Conservation (phyloP, 192 early-diverging fungal genomes). For the Linnemannia zychae region DNA sequence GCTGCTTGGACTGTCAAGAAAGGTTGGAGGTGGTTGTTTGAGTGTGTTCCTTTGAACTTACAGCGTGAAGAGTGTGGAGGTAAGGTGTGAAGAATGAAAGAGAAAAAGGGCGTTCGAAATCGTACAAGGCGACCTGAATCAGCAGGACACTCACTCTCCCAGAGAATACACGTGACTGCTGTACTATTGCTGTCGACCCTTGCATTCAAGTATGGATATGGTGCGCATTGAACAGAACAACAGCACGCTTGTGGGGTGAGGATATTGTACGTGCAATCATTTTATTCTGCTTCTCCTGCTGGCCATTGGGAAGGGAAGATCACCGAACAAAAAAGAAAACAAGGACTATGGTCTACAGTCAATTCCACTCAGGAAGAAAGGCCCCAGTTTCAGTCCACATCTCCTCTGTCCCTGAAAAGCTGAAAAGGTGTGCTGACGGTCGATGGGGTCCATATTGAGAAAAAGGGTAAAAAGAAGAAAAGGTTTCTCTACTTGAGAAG, state of each 20-base stretch:
- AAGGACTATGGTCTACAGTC: neutral
- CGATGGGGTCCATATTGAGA: neutral
- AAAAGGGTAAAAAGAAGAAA: neutral
- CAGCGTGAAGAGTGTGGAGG: neutral
- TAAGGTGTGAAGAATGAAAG: neutral
- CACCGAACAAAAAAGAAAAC: neutral
- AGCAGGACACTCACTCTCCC: neutral
- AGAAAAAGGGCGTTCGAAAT: neutral
- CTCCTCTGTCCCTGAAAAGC: neutral
- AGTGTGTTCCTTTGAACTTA: neutral
- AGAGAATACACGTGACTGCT: neutral
- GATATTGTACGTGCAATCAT: neutral
- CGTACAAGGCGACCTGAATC: neutral
- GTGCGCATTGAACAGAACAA: too few species aligned
- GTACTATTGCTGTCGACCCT: neutral
- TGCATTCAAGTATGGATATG: neutral
- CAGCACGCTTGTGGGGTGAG: neutral
- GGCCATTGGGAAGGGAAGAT: neutral
- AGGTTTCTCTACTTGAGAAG: slow-evolving; percentile 62
- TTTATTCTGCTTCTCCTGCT: neutral
- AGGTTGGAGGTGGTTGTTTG: neutral
- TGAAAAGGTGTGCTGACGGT: neutral
- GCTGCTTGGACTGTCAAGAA: too few species aligned
- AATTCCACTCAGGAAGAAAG: neutral
- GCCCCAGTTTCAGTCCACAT: neutral